Conservation (phyloP, 108 stramenopile species). For the Nitzschia putrida region DNA sequence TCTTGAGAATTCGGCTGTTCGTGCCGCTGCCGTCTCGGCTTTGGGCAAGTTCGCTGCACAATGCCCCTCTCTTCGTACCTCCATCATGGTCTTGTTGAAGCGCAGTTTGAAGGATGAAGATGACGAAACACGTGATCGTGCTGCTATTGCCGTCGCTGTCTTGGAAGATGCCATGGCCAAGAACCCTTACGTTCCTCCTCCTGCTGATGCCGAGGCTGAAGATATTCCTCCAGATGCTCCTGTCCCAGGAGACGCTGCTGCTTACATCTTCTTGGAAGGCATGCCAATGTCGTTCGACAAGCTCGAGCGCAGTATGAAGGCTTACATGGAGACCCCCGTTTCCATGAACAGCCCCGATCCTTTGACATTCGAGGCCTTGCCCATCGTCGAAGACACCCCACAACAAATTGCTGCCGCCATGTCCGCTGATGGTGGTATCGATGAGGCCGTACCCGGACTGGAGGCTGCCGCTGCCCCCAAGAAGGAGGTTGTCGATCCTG, state of each 20-base stretch:
- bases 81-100: conserved; percentile 80
- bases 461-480: conserved; percentile 29
- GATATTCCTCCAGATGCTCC: conserved; percentile 59
- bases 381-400: conserved; percentile 80
- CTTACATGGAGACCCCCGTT: conserved; percentile 65
- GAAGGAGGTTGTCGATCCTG: conserved; percentile 68
- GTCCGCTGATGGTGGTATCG: conserved; percentile 17
- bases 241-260: conserved; percentile 53
- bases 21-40: conserved; percentile 91
- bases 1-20: conserved; percentile 90
- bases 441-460: conserved; percentile 22
- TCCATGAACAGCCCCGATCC: conserved; percentile 57
- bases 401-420: conserved; percentile 32
- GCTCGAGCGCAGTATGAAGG: conserved; percentile 79
- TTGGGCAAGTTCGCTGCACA: conserved; percentile 88
- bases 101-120: conserved; percentile 88
- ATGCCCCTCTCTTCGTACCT: conserved; percentile 78
- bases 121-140: conserved; percentile 95
- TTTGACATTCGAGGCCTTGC: conserved; percentile 70
- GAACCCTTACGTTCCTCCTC: conserved; percentile 63
- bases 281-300: conserved; percentile 86
- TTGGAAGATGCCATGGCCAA: conserved; percentile 69
- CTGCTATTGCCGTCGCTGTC: conserved; percentile 70
- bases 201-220: conserved; percentile 55
- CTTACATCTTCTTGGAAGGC: conserved; percentile 68